Conservation (phyloP, 179 eudicot genomes). For the Sideroxylon spinosum region DNA sequence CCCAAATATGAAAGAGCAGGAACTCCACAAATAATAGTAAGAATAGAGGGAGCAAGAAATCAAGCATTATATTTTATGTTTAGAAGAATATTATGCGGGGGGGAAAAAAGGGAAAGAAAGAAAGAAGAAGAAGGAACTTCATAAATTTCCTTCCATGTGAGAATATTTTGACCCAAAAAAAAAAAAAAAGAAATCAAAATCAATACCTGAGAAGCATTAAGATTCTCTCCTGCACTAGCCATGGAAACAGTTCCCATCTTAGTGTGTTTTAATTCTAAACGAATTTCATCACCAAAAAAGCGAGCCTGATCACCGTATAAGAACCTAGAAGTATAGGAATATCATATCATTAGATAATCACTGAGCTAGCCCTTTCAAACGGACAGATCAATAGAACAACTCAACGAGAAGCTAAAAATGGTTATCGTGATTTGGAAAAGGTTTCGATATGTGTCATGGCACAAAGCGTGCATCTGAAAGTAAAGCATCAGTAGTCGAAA, state of each 20-base stretch:
- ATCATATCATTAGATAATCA: neutral
- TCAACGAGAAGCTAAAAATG: neutral
- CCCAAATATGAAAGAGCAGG: neutral
- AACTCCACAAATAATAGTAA: neutral
- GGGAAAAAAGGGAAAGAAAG: neutral
- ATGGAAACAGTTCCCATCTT: constrained; percentile 87
- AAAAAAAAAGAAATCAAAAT: too few relatives aligned
- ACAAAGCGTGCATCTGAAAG: neutral
- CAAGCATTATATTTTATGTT: neutral
- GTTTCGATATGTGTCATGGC: neutral
- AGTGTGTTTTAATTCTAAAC: constrained; percentile 66
- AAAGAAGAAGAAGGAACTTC: neutral
- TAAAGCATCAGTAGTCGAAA: neutral
- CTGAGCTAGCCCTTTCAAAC: neutral
- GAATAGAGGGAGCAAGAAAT: neutral
- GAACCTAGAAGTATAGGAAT: constrained; percentile 40
- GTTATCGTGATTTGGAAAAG: neutral
- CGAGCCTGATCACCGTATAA: constrained; percentile 94
- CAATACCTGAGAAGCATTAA: constrained; percentile 89
- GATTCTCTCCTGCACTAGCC: constrained; percentile 95
- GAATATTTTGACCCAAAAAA: neutral
- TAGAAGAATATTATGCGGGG: neutral
- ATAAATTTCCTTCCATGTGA: neutral
- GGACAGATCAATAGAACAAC: neutral
- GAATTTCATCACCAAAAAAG: constrained; percentile 81